A percentile compares a stretch with the other conserved stretches of the same genome.
phyloP scores from a whole-genome alignment of 345 rosid species.

The Excoecaria agallocha region DNA sequence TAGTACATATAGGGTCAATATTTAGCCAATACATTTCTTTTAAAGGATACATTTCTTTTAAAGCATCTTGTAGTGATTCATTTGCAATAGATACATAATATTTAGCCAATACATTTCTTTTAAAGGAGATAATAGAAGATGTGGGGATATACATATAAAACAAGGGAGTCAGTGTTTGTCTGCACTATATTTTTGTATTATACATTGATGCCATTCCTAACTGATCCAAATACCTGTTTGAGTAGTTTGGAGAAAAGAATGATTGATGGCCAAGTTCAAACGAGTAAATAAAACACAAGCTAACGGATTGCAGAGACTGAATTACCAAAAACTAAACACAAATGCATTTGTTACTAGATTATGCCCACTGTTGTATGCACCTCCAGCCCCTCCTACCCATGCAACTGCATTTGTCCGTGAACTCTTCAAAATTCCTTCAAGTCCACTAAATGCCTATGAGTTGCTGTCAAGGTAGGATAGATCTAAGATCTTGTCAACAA shows the following conservation, averaged over 20 bases:
- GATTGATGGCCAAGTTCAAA: background rate
- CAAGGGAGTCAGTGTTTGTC: too few species aligned
- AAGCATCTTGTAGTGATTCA: too few species aligned
- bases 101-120: too few species aligned
- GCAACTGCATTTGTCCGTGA: conserved; percentile 46
- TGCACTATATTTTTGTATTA: too few species aligned
- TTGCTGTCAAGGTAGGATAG: conserved; percentile 43
- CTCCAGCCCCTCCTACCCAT: conserved; percentile 70
- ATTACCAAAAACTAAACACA: conserved; percentile 59
- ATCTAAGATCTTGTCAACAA: conserved; percentile 44
- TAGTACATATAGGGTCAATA: too few species aligned
- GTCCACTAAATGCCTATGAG: conserved; percentile 23
- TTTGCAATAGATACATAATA: too few species aligned
- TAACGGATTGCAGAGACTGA: background rate
- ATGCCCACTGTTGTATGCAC: too few species aligned
- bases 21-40: too few species aligned
- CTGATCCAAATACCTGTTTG: conserved; percentile 56
- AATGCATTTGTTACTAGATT: too few species aligned
- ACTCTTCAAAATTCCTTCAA: conserved; percentile 37
- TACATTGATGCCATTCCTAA: conserved; percentile 59
- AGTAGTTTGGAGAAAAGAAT: background rate
- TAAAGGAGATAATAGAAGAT: too few species aligned
- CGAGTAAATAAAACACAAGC: background rate
- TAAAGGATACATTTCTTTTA: too few species aligned
- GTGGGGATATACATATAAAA: too few species aligned